phyloP scores from a whole-genome alignment of 441 rosid genomes.

The Jatropha podagrica region DNA sequence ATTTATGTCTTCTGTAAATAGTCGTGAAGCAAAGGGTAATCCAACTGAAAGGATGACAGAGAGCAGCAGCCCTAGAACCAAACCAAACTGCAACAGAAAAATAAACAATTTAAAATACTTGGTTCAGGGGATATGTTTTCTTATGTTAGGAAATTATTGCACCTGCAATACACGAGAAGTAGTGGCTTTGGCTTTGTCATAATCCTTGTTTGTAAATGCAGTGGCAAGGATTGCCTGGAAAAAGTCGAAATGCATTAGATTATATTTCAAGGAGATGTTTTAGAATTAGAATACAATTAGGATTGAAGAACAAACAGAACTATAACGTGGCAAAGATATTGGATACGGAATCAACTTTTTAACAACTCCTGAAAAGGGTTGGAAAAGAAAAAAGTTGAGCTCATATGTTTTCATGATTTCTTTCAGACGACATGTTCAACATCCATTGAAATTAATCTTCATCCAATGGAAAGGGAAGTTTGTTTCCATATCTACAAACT shows the following conservation, averaged over 20 bases:
- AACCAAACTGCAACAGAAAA: slow-evolving; percentile 37
- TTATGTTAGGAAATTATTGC: background rate
- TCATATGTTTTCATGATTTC: background rate
- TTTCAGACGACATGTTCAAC: background rate
- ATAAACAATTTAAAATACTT: background rate
- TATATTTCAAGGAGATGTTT: background rate
- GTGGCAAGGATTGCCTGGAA: slow-evolving; percentile 55
- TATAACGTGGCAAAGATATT: background rate
- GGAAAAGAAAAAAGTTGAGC: background rate
- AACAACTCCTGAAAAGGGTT: background rate
- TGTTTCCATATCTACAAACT: background rate
- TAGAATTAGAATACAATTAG: background rate
- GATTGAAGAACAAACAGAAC: background rate
- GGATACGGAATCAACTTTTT: background rate
- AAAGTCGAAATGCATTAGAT: background rate
- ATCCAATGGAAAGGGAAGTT: background rate
- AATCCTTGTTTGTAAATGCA: slow-evolving; percentile 50
- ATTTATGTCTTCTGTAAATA: slow-evolving; percentile 39
- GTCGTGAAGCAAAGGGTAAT: slow-evolving; percentile 33
- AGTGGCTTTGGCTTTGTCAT: slow-evolving; percentile 33
- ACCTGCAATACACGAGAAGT: slow-evolving; percentile 34
- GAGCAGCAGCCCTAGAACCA: slow-evolving; percentile 44
- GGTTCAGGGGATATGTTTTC: background rate
- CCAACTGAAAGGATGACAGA: slow-evolving; percentile 34
- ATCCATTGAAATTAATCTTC: background rate